These are phyloP conservation scores for Coemansia sp. DNA, from an alignment of 192 early-diverging fungal species.

Conservation along the genomic window DNA sequence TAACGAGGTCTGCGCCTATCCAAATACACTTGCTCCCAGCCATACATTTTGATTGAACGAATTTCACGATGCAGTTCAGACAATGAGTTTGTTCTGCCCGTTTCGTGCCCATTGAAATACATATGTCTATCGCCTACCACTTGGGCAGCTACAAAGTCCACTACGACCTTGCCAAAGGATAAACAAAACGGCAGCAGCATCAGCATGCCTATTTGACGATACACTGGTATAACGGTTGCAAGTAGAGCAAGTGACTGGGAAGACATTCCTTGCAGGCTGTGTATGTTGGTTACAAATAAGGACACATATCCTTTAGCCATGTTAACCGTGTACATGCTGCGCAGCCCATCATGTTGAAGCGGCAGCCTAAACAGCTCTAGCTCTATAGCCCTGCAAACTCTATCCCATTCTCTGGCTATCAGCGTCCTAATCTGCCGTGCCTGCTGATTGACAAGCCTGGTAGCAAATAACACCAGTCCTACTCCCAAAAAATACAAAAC, in stretches of 20 bases:
- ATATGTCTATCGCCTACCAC: conserved; percentile 5
- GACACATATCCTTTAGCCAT: not conserved
- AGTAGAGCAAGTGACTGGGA: not conserved
- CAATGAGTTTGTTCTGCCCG: not conserved
- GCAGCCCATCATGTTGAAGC: conserved; percentile 8
- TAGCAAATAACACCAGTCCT: not conserved
- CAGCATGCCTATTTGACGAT: conserved; percentile 21
- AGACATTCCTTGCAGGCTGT: not conserved
- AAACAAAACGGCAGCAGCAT: conserved; percentile 15
- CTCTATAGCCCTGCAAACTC: conserved; percentile 17
- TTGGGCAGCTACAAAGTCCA: conserved; percentile 1
- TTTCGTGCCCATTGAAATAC: not conserved
- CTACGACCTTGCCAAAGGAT: not conserved
- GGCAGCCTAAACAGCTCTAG: conserved; percentile 30
- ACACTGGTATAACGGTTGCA: conserved; percentile 9
- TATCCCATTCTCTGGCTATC: not conserved
- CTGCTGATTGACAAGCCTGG: conserved; percentile 9
- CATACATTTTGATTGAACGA: conserved; percentile 28
- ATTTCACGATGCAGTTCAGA: conserved; percentile 23
- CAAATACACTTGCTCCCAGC: conserved; percentile 26
- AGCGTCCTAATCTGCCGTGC: not conserved
- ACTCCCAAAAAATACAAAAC: conserved; percentile 18
- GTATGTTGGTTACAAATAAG: not conserved
- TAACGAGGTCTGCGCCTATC: not conserved
- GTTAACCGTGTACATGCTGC: conserved; percentile 4